Evolutionary conservation across 345 rosid species (phyloP).

Genomic region (Eutrema yunnanense): DNA sequence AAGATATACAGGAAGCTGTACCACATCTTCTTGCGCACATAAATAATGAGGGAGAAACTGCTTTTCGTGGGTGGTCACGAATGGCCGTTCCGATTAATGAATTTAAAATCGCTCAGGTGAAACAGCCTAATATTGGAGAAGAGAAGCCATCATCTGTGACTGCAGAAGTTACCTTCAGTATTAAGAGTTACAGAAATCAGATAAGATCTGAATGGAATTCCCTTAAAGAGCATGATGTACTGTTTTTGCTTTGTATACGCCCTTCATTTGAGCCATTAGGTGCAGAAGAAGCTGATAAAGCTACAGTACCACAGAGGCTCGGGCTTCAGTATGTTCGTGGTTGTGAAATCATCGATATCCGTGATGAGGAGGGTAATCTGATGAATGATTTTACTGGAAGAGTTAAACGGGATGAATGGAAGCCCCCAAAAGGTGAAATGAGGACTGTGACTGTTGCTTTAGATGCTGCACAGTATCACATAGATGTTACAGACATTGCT

Average conservation of each 20-base stretch:
- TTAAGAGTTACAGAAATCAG: conserved; percentile 79
- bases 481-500: conserved; percentile 89
- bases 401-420: conserved; percentile 95
- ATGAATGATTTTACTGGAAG: conserved; percentile 98
- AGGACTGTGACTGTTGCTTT: conserved; percentile 89
- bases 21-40: conserved; percentile 92
- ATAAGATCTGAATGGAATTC: conserved; percentile 97
- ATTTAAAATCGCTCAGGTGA: conserved; percentile 72
- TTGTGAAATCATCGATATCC: conserved; percentile 87
- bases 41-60: conserved; percentile 81
- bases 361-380: conserved; percentile 87
- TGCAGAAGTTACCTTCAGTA: conserved; percentile 75
- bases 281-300: conserved; percentile 89
- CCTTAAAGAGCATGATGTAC: conserved; percentile 97
- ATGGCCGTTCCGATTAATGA: conserved; percentile 89
- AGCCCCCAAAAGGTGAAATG: conserved; percentile 96
- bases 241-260: conserved; percentile 81
- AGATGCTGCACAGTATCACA: conserved; percentile 96
- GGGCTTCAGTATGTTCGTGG: conserved; percentile 96
- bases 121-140: conserved; percentile 97
- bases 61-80: conserved; percentile 99
- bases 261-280: conserved; percentile 94
- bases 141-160: conserved; percentile 93
- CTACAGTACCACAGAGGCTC: conserved; percentile 84
- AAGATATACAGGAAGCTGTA: conserved; percentile 97